Conservation (phyloP, 2,329 filamentous ascomycete species). For the Diaporthe destruens region DNA sequence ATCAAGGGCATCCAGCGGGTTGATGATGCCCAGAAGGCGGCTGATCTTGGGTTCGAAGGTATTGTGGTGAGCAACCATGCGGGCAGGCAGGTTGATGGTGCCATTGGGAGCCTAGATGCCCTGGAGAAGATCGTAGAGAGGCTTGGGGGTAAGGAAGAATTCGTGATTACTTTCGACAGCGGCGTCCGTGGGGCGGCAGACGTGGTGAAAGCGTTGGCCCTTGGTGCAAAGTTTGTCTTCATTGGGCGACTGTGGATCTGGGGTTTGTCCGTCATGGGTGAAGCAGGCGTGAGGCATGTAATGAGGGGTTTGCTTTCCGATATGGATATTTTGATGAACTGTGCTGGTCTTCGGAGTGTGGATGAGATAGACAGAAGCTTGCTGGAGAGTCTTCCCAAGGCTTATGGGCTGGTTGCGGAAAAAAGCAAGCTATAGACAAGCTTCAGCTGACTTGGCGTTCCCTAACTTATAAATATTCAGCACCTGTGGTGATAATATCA, state of each 20-base stretch:
- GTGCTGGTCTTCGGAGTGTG: conserved; percentile 66
- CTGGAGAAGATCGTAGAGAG: conserved; percentile 68
- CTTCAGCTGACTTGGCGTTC: no score
- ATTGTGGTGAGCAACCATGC: conserved; percentile 72
- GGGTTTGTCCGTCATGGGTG: conserved; percentile 70
- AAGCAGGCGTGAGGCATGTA: conserved; percentile 71
- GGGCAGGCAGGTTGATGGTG: conserved; percentile 72
- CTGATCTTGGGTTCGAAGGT: conserved; percentile 69
- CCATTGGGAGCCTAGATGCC: conserved; percentile 69
- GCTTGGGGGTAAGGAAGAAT: conserved; percentile 49
- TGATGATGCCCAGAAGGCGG: conserved; percentile 67
- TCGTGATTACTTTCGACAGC: conserved; percentile 69
- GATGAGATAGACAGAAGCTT: conserved; percentile 62
- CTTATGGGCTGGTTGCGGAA: conserved; percentile 37
- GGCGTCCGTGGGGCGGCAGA: conserved; percentile 69
- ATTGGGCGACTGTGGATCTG: conserved; percentile 72
- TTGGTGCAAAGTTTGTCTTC: conserved; percentile 73
- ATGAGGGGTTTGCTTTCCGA: conserved; percentile 72
- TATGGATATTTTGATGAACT: conserved; percentile 72
- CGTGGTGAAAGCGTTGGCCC: conserved; percentile 70
- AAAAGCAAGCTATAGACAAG: conserved; percentile 43
- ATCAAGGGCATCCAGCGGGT: conserved; percentile 75
- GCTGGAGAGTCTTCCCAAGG: conserved; percentile 57
- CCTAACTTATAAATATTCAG: not conserved
- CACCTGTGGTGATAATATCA: not conserved